These are phyloP conservation scores for Amanita thiersii DNA, from an alignment of 768 basidiomycete species.

Conservation along the genomic window DNA sequence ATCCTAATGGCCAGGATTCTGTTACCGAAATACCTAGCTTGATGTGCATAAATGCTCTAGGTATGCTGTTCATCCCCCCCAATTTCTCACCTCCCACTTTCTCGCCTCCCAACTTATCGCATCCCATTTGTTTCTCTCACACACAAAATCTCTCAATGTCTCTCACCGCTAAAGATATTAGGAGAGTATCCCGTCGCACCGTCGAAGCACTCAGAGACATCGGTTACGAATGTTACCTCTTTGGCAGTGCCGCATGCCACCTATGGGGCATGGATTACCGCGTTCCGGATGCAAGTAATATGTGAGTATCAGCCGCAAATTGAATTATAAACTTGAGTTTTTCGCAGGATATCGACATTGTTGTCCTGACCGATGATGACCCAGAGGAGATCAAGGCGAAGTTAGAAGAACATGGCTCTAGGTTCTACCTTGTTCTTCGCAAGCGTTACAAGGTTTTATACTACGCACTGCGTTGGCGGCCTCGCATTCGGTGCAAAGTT, in stretches of 20 bases:
- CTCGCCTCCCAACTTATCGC: too few species aligned
- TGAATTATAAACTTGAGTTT: constrained; percentile 1
- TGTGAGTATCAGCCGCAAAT: neutral
- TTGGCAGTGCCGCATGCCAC: constrained; percentile 32
- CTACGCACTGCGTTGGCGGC: constrained; percentile 18
- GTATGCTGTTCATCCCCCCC: too few species aligned
- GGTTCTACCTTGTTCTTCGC: constrained; percentile 28
- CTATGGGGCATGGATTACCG: constrained; percentile 27
- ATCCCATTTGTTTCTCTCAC: too few species aligned
- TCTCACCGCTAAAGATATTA: constrained; percentile 15
- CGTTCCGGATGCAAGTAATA: constrained; percentile 24
- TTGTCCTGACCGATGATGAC: constrained; percentile 26
- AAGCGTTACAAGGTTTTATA: constrained; percentile 35
- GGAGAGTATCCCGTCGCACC: constrained; percentile 18
- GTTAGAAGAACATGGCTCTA: constrained; percentile 19
- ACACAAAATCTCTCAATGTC: neutral
- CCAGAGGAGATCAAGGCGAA: constrained; percentile 29
- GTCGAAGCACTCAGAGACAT: constrained; percentile 15
- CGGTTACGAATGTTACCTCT: constrained; percentile 24
- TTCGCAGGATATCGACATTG: constrained; percentile 15
- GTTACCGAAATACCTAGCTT: too few species aligned
- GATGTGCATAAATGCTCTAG: too few species aligned
- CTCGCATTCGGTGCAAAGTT: constrained; percentile 22
- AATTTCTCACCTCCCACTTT: too few species aligned
- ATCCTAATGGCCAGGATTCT: too few species aligned